Percentiles rank a stretch among this genome's conserved stretches.
These are phyloP conservation scores for Penicillium pulvis DNA, from an alignment of 495 filamentous ascomycete genomes.

Conservation along the genomic window DNA sequence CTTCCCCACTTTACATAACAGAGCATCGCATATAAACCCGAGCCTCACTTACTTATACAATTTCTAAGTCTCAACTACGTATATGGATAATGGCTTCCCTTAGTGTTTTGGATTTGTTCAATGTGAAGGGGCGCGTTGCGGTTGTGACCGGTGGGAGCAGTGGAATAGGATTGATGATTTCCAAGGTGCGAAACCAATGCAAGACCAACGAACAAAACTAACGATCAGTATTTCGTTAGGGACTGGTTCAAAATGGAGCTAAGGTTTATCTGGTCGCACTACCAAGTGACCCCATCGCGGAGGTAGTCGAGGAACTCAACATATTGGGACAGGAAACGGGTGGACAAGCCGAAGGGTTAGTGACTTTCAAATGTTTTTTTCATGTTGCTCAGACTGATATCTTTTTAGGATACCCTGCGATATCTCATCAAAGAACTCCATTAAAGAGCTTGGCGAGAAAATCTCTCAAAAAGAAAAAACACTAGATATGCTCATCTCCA, in stretches of 20 bases:
- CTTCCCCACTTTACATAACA: background rate
- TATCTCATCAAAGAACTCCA: conserved; percentile 39
- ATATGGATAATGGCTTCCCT: conserved; percentile 3
- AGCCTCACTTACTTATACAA: background rate
- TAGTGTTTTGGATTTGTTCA: conserved; percentile 13
- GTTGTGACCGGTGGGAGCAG: conserved; percentile 47
- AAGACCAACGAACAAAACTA: background rate
- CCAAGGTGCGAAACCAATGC: conserved; percentile 22
- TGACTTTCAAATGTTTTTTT: background rate
- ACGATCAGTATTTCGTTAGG: conserved; percentile 18
- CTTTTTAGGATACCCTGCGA: conserved; percentile 38
- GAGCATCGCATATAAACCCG: background rate
- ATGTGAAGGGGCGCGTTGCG: conserved; percentile 42
- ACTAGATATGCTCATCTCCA: conserved; percentile 47
- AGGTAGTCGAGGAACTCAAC: conserved; percentile 36
- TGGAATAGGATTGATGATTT: conserved; percentile 49
- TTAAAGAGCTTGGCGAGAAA: conserved; percentile 22
- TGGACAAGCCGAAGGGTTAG: conserved; percentile 38
- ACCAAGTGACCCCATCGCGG: conserved; percentile 35
- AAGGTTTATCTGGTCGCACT: conserved; percentile 45
- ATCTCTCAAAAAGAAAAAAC: conserved; percentile 29
- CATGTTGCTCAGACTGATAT: background rate
- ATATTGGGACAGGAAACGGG: conserved; percentile 29
- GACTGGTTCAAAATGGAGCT: conserved; percentile 44
- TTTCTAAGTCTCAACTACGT: background rate